Percentiles rank a stretch among this genome's conserved stretches.
Conservation (phyloP, 768 basidiomycete genomes). For the Cystoderma amianthinum region DNA sequence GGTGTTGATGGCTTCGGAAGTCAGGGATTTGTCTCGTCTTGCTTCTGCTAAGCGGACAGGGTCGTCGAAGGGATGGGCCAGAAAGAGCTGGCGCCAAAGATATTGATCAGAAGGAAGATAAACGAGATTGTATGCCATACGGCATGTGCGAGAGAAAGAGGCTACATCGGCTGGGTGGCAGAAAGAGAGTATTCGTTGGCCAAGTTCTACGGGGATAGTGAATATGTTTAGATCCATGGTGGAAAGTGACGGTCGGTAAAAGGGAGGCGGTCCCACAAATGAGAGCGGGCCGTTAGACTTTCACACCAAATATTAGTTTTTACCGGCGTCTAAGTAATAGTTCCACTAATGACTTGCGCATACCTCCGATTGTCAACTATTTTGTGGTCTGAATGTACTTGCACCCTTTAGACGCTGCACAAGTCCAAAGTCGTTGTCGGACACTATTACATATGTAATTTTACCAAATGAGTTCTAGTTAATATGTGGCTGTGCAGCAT, state of each 20-base stretch:
- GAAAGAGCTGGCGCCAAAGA: conserved; percentile 66
- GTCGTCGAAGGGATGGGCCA: conserved; percentile 55
- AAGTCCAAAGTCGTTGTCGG: too few species aligned
- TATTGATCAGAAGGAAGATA: conserved; percentile 45
- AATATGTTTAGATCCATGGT: conserved; percentile 12
- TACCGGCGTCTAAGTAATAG: too few species aligned
- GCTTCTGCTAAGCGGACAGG: conserved; percentile 20
- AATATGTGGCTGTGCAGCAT: not conserved
- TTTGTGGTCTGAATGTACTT: too few species aligned
- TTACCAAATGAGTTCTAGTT: too few species aligned
- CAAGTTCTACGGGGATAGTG: conserved; percentile 49
- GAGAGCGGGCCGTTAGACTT: not conserved
- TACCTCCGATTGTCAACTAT: too few species aligned
- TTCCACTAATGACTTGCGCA: too few species aligned
- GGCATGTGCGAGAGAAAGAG: conserved; percentile 52
- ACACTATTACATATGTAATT: too few species aligned
- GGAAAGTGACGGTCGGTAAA: conserved; percentile 5
- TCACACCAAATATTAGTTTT: too few species aligned
- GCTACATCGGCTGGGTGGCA: conserved; percentile 54
- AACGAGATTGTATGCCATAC: conserved; percentile 38
- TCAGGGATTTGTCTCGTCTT: not conserved
- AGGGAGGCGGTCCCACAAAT: not conserved
- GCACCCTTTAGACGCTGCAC: too few species aligned
- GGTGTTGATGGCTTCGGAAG: not conserved
- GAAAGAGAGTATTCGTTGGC: conserved; percentile 48